Evolutionary conservation across 164 flowering plant genomes (phyloP), one percentile per base, ranked within the genome.

Genomic region (Piper betle): DNA sequence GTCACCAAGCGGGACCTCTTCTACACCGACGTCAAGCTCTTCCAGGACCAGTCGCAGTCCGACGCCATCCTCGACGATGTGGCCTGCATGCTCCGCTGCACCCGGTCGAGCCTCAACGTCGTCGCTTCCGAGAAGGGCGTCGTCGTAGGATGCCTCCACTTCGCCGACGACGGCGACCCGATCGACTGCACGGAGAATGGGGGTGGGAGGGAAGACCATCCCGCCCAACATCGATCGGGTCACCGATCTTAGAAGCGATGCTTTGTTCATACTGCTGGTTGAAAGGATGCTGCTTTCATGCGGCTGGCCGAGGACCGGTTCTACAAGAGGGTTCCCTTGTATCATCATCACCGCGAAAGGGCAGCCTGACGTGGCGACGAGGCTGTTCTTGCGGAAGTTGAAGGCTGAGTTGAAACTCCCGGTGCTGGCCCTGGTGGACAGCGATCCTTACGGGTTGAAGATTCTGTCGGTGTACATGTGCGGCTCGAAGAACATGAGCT

Each of bases 211-310:
- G 20, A 94, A 91, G 69, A 97, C 99, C 2, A 94, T 94, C 25
- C 99, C 96, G 1, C 99, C 99, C 0, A 94, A 94, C 59, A 91
- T 94, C 39, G 96, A 94, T 61, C 57, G 99, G 10, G 99, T 94
- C 39, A 88, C 91, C 19, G 96, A 86, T 66, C 85, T 93, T 88
- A 70, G 72, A 71, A 86, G 93, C 59, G 99, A 94, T 71, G 99
- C 99, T 0, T 60, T 86, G 74, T 94, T 94, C 59, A 84, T 94
- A 5, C 75, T 93, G 5, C 71, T 93, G 54, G 97, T 93, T 4
- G 99, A 93, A 93, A 93, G 74, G 99, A 93, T 66, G 99, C 97
- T 9, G 99, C 99, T 1, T 93, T 84, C 56, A 90, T 90, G 74
- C 63, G 99, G 37, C 64, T 93, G 53, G 97, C 99, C 0, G 99